Base-by-base conservation (phyloP, 164 flowering plant species). In the Dillenia suffruticosa region DNA sequence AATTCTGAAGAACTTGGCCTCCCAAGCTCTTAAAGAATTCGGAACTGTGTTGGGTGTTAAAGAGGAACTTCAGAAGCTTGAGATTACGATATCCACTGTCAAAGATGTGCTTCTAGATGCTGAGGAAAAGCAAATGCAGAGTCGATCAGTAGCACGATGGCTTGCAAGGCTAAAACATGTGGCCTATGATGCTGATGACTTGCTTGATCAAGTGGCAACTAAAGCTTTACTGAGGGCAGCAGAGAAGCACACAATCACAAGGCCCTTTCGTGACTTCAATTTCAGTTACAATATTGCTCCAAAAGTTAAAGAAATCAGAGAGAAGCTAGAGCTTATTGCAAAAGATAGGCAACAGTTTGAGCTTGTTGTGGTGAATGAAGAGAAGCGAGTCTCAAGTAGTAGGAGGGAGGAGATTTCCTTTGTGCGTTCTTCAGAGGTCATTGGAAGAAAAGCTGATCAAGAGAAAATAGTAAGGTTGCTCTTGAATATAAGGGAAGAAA, bases 381-480 rank as follows among this genome's bases (percentile, higher is more conserved):
- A 32, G 15, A 19, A 4, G 46, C 10, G 14, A 40, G 19, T 3
- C 10, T 13, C 22, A 16, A 49, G 44, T 1, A 43, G 4, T n/a
- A 14, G n/a, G 14, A 48, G 22, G 45, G 52, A 17, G 54, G 45
- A 26, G 45, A 59, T 54, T 47, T 48, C 45, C 54, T 51, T 9
- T 15, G 26, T 43, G 2, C 2, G 5, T 3, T 8, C 22, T 8
- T 40, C 63, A 2, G 19, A 50, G 2, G 63, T 66, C 9, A 58
- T 58, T 40, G 63, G 69, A 53, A 44, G 69, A 46, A 51, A 66
- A 3, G 12, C 9, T 1, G 69, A 58, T 9, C 32, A 46, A 56
- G 59, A 66, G n/a, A 10, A 15, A 3, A 56, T 73, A 24, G 47
- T 59, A 8, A 5, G 26, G 14, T 49, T 55, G n/a, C 48, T 69